Percentiles rank a stretch among this genome's conserved stretches.
Evolutionary conservation across 495 filamentous ascomycete genomes (phyloP).

Genomic region (Penicilliopsis zonata): DNA sequence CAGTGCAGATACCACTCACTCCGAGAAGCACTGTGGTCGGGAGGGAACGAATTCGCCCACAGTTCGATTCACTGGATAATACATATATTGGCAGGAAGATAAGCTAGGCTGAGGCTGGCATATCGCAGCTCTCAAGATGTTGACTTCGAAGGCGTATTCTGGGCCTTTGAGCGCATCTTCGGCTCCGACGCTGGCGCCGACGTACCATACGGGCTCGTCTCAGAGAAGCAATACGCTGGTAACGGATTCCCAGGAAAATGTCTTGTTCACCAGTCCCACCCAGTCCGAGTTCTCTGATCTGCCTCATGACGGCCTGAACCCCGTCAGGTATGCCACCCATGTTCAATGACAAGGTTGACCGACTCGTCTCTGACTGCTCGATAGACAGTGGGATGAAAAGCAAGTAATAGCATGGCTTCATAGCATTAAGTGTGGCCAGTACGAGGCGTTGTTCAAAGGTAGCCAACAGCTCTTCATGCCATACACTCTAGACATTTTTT

Average conservation of each 20-base stretch:
- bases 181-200: conserved; percentile 38
- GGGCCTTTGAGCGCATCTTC: conserved; percentile 47
- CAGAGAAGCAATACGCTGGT: conserved; percentile 42
- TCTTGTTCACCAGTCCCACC: conserved; percentile 69
- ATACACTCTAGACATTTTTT: too few relatives aligned
- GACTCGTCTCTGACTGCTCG: conserved; percentile 14
- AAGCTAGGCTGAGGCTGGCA: too few relatives aligned
- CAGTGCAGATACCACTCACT: too few relatives aligned
- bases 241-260: conserved; percentile 45
- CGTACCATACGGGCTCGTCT: conserved; percentile 35
- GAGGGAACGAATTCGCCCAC: too few relatives aligned
- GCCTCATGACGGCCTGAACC: conserved; percentile 43
- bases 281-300: conserved; percentile 90
- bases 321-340: conserved; percentile 40
- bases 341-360: background rate
- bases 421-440: conserved; percentile 84
- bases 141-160: conserved; percentile 76
- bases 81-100: too few relatives aligned
- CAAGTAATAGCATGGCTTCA: conserved; percentile 81
- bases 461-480: too few relatives aligned
- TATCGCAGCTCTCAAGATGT: too few relatives aligned
- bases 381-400: conserved; percentile 78
- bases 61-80: too few relatives aligned
- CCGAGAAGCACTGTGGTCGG: too few relatives aligned
- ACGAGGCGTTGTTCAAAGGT: conserved; percentile 82